Percentiles rank a stretch among this genome's conserved stretches.
phyloP scores from a whole-genome alignment of 73 alveolate genomes.

The Paramecium primaurelia region DNA sequence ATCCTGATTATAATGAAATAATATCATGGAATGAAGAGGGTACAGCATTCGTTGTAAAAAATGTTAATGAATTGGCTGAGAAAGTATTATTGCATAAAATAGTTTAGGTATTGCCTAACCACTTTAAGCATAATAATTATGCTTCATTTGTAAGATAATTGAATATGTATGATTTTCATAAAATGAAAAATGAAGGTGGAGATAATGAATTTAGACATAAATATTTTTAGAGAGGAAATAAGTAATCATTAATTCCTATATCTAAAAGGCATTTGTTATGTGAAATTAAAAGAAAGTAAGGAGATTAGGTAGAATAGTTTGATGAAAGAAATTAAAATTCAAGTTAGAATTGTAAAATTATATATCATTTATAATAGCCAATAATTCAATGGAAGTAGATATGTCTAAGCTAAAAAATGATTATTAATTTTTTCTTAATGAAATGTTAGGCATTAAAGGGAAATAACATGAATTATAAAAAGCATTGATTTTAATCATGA shows the following conservation, averaged over 20 bases:
- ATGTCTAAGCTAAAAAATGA: constrained; percentile 33
- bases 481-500: constrained; percentile 20
- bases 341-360: constrained; percentile 18
- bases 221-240: constrained; percentile 58
- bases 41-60: constrained; percentile 45
- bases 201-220: constrained; percentile 62
- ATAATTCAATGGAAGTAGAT: neutral
- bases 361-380: neutral
- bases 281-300: constrained; percentile 4
- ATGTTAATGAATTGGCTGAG: constrained; percentile 54
- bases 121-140: constrained; percentile 57
- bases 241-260: neutral
- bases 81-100: constrained; percentile 22
- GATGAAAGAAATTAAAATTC: constrained; percentile 39
- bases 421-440: constrained; percentile 34
- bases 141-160: constrained; percentile 61
- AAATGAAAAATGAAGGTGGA: constrained; percentile 55
- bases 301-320: constrained; percentile 14
- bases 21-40: constrained; percentile 64
- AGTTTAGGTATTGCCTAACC: constrained; percentile 45
- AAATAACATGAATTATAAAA: constrained; percentile 34
- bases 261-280: neutral
- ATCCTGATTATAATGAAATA: constrained; percentile 47
- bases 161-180: constrained; percentile 62
- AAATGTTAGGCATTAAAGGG: constrained; percentile 42